Evolutionary conservation across 208 protist species (phyloP), one percentile per base, ranked within the genome.

Genomic region (Leishmania martiniquensis): DNA sequence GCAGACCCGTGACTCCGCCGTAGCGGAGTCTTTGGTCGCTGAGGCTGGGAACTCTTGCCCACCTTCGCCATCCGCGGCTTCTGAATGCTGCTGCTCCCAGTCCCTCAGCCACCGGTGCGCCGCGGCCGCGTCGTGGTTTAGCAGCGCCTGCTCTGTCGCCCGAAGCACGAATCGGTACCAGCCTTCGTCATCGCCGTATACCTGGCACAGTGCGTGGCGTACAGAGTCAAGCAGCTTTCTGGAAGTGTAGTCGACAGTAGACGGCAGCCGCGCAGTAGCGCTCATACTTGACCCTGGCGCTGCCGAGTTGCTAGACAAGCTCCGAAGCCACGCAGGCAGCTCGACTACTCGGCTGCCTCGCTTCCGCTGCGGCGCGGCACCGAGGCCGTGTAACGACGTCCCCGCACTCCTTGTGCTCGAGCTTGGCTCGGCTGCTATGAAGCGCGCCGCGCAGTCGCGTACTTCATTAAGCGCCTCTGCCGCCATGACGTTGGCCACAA

Each of bases 381-480:
- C 47, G 49, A 44, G 29, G 15, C n/a, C 45, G 22, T 2, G 34
- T 57, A 25, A 59, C 32, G 32, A 32, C 2, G 6, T 44, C 63
- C 44, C 29, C 13, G 37, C 4, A 13, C 17, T 60, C 17, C 32
- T 7, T 20, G 13, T 34, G 15, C 44, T 4, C 45, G 22, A 20
- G 25, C 12, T 25, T 47, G 42, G 3, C n/a, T 59, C 10, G n/a
- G 32, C 59, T 44, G 22, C 75, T 22, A 37, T 45, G 79, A 42
- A 15, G 20, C 67, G 52, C 34, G 15, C 52, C 25, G 75, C 81
- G 66, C 85, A 90, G 25, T 85, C 75, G 13, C 82, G 80, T 57
- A 95, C 80, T 47, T 92, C 80, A 17, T 78, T 66, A 39, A 95
- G 65, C n/a, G 85, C 87, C 76, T 95, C 89, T 29, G 86, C 82